A percentile compares a stretch with the other conserved stretches of the same genome.
phyloP scores from a whole-genome alignment of 768 basidiomycete species.

The Lentinula boryana region DNA sequence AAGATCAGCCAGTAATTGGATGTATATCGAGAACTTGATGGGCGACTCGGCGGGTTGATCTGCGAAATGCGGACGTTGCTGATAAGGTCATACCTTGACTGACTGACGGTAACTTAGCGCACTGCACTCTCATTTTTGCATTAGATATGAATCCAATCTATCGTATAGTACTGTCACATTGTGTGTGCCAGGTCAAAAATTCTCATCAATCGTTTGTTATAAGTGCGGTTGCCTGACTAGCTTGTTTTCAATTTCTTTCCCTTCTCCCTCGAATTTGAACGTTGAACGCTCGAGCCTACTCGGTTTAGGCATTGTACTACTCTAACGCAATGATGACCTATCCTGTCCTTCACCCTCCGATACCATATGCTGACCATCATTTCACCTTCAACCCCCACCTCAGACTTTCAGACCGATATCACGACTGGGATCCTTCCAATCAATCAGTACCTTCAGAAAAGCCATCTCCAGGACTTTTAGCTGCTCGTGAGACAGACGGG shows the following conservation, averaged over 20 bases:
- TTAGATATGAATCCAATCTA: not conserved
- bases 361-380: constrained; percentile 56
- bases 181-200: not conserved
- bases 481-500: constrained; percentile 70
- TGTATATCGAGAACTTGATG: not conserved
- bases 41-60: not conserved
- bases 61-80: not conserved
- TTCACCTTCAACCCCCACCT: constrained; percentile 64
- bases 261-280: not conserved
- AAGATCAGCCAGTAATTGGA: not conserved
- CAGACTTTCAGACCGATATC: constrained; percentile 19
- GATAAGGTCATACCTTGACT: not conserved
- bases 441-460: constrained; percentile 62
- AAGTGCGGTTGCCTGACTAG: not conserved
- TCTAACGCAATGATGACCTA: constrained; percentile 3
- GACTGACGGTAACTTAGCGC: constrained; percentile 3
- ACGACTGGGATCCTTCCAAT: not conserved
- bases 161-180: not conserved
- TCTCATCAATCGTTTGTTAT: not conserved
- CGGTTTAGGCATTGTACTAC: not conserved
- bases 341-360: constrained; percentile 2
- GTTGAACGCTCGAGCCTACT: constrained; percentile 3
- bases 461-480: constrained; percentile 74
- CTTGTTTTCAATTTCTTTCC: not conserved
- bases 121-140: constrained; percentile 5